Evolutionary conservation across 805 yeast genomes (phyloP).

Genomic region (Saccharomycopsis javanensis): DNA sequence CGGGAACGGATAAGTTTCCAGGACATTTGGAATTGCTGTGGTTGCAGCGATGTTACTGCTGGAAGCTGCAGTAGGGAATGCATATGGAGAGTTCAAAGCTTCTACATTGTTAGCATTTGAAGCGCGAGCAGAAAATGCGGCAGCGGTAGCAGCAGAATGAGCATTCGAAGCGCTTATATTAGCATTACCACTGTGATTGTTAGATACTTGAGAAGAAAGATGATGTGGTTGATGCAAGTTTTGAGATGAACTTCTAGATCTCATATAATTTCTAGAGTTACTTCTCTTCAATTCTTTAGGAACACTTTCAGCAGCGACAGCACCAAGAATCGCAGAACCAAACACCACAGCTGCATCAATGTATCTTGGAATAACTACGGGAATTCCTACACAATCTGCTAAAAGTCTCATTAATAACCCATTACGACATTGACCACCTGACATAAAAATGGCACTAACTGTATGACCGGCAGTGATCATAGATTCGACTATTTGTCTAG

Average conservation of each 20-base stretch:
- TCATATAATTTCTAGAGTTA: constrained; percentile 15
- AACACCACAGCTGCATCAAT: constrained; percentile 96
- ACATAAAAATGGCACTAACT: constrained; percentile 69
- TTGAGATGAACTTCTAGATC: constrained; percentile 7
- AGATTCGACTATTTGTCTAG: constrained; percentile 85
- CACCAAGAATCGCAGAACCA: constrained; percentile 92
- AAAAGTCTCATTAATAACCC: constrained; percentile 78
- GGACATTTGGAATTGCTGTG: constrained; percentile 26
- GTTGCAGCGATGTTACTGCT: constrained; percentile 39
- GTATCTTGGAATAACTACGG: constrained; percentile 86
- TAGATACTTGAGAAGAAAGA: constrained; percentile 2
- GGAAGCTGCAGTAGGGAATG: constrained; percentile 66
- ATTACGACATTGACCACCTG: constrained; percentile 96
- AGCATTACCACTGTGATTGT: constrained; percentile 20
- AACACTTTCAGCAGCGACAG: constrained; percentile 74
- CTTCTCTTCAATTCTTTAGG: constrained; percentile 29
- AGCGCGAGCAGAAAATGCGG: constrained; percentile 22
- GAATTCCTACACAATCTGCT: constrained; percentile 88
- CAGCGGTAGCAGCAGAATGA: constrained; percentile 24
- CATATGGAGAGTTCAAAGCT: constrained; percentile 54
- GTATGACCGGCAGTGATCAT: constrained; percentile 75
- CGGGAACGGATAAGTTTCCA: constrained; percentile 40
- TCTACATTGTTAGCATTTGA: neutral
- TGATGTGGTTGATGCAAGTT: neutral
- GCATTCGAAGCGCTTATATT: constrained; percentile 17